Evolutionary conservation across 768 basidiomycete genomes (phyloP), one percentile per base, ranked within the genome.

Genomic region (Holtermannia corniformis): DNA sequence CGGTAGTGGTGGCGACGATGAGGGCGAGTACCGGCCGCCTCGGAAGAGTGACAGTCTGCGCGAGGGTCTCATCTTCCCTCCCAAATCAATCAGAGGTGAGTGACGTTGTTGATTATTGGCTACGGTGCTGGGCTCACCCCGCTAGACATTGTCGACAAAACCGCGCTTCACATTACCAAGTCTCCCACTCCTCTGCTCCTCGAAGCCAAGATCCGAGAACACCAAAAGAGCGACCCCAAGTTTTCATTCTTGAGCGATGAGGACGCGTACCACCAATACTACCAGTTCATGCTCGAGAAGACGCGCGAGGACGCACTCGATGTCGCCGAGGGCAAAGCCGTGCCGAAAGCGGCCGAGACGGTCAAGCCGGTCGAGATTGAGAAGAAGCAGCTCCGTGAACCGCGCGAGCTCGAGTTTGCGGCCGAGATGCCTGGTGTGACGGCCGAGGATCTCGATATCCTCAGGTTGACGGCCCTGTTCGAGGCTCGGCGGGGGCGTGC

Each of bases 191-290:
- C 92, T 5, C 81, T 83, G 10, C 82, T 85, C 63, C 91, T 99
- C 67, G 93, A 97, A 76, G 88, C 91, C 70, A 92, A 93, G 76
- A 90, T 99, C 73, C 83, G 91, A 63, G 91, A 96, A 75, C 86
- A 87, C 65, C 92, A 92, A 74, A 87, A 90, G 75, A 80, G 83
- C 60, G 93, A 97, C 77, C 89, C 91, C 52, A 93, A 95, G 76
- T 99, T 97, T 79, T 90, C 93, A 53, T 99, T 99, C 78, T 81
- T 99, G 73, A 93, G 93, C 76, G 84, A 88, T 57, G 81, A 82
- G 46, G 95, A 99, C 78, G 89, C 95, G 60, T 99, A 95, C 76
- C 89, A 97, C 83, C 87, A 87, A 56, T 97, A 99, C 76, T 99
- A 99, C 71, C 83, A 87, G 68, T 82, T 92, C 77, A 82, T 86